Base-by-base conservation (phyloP, 306 rosid species). In the Glycine tomentella region DNA sequence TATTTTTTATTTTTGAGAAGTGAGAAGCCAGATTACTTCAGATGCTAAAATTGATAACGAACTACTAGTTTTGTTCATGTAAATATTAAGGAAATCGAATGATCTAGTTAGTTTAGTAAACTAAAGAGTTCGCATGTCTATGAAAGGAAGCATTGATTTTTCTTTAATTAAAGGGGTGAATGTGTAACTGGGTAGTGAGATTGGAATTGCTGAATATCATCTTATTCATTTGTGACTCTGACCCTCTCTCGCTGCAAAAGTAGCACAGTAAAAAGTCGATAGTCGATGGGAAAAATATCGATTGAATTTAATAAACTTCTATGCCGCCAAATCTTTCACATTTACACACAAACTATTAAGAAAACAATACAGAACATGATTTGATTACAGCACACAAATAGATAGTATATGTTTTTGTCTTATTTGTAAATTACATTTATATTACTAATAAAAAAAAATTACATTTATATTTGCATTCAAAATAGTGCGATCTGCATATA, bases 1-100 rank as follows among this genome's bases (percentile, higher is more conserved):
- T 38, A 6, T 10, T 25, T 58, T 25, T 67, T 51, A n/a, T 34
- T 25, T 25, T 1, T 25, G 31, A 25, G 31, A 25, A 25, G 73
- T 36, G 20, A 69, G 81, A 72, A 50, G 75, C 77, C 4, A 17
- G 53, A 75, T 75, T 64, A 69, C 14, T 75, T 53, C 49, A 45
- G 10, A 44, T 42, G 9, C 46, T 42, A 42, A 42, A 38, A 42
- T 42, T 42, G 46, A 42, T 0, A 42, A 6, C 7, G 9, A 42
- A 42, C 46, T 42, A 42, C 46, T 42, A 42, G 7, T 42, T 42
- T 42, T 42, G 46, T 42, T 42, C 46, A 8, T 42, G 46, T 42
- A 42, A 42, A 5, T 42, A 38, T 38, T 3, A 38, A 38, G 44
- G 44, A 38, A 38, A 38, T 38, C 4, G 44, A 38, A 38, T 38